Percentiles rank a stretch among this genome's conserved stretches.
These are phyloP conservation scores for Leccinellum luteum DNA, from an alignment of 768 basidiomycete species.

Conservation along the genomic window DNA sequence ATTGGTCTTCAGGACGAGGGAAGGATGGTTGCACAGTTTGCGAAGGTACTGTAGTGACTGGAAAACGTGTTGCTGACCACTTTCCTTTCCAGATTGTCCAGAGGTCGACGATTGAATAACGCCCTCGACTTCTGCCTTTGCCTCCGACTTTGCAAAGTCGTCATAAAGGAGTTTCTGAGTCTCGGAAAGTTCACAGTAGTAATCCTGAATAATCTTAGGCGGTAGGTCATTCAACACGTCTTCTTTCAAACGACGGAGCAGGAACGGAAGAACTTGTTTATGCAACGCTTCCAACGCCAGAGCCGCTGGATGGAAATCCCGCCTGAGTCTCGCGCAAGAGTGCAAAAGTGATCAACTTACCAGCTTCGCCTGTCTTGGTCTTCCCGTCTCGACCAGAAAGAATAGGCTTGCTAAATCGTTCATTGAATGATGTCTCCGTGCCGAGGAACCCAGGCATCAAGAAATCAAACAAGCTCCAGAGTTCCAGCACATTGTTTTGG, in stretches of 20 bases:
- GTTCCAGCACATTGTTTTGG: slow-evolving; percentile 96
- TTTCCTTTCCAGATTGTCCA: slow-evolving; percentile 34
- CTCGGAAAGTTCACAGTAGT: slow-evolving; percentile 96
- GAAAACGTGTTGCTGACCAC: slow-evolving; percentile 85
- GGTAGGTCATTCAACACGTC: slow-evolving; percentile 94
- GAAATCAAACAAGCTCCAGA: slow-evolving; percentile 99
- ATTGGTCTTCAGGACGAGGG: slow-evolving; percentile 80
- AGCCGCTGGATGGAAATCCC: slow-evolving; percentile 57
- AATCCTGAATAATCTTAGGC: slow-evolving; percentile 99
- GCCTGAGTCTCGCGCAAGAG: background rate
- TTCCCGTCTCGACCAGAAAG: slow-evolving; percentile 94
- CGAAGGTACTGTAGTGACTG: slow-evolving; percentile 95
- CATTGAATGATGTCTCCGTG: slow-evolving; percentile 92
- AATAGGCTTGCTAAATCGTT: slow-evolving; percentile 94
- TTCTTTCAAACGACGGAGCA: slow-evolving; percentile 94
- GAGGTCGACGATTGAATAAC: slow-evolving; percentile 50
- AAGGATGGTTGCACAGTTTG: slow-evolving; percentile 97
- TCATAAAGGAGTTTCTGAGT: slow-evolving; percentile 94
- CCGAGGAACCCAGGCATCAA: slow-evolving; percentile 99
- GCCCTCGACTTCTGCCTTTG: slow-evolving; percentile 59
- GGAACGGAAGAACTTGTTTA: slow-evolving; percentile 98
- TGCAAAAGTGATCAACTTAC: slow-evolving; percentile 43
- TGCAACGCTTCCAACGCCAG: slow-evolving; percentile 93
- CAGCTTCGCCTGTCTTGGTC: slow-evolving; percentile 90
- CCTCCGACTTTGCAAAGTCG: slow-evolving; percentile 83